These are phyloP conservation scores for Quercus aquifolioides DNA, from an alignment of 306 rosid genomes.

Conservation along the genomic window DNA sequence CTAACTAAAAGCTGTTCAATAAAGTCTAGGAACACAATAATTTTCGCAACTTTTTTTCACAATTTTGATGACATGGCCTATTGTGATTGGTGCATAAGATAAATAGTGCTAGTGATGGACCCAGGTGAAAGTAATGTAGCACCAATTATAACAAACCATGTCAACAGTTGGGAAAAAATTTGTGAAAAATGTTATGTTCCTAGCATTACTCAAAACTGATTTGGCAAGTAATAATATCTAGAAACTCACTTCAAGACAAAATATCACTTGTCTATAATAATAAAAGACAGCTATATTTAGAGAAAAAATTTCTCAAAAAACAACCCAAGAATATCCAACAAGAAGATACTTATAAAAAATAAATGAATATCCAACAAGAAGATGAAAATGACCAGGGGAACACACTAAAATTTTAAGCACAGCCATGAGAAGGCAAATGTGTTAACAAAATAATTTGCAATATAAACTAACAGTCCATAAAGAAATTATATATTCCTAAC, in stretches of 20 bases:
- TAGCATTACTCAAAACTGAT: neutral
- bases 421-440: neutral
- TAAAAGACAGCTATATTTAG: neutral
- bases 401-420: neutral
- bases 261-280: neutral
- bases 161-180: too few relatives aligned
- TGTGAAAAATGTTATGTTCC: too few relatives aligned
- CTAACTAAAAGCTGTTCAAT: neutral
- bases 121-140: too few relatives aligned
- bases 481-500: too few relatives aligned
- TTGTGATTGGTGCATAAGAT: too few relatives aligned
- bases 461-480: neutral
- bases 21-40: too few relatives aligned
- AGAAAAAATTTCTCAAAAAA: neutral
- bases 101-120: too few relatives aligned
- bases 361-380: neutral
- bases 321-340: neutral
- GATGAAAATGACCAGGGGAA: neutral
- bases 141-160: too few relatives aligned
- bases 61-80: too few relatives aligned
- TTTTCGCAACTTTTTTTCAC: too few relatives aligned
- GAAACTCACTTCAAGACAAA: neutral
- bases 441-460: neutral
- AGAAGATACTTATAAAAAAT: neutral
- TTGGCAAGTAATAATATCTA: neutral